Evolutionary conservation across 1,284 basidiomycete genomes (phyloP).

Genomic region (Kwoniella shivajii): DNA sequence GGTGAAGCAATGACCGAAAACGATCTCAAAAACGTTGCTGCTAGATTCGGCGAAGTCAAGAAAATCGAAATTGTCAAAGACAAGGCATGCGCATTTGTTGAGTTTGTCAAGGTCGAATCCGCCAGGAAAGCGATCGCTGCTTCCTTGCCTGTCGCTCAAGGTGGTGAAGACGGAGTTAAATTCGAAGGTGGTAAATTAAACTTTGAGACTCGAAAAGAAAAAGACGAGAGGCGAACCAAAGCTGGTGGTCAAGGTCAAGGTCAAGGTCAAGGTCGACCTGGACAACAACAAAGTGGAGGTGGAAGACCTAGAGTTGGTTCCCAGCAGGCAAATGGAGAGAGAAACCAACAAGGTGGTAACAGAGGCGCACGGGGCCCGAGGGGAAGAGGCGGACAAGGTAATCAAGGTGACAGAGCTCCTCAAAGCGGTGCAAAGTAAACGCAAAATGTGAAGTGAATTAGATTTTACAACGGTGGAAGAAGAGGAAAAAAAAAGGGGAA

Average conservation of each 20-base stretch:
- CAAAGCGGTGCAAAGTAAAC: neutral
- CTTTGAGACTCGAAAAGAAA: constrained; percentile 88
- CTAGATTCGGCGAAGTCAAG: constrained; percentile 81
- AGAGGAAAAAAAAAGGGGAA: no score
- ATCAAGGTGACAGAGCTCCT: constrained; percentile 18
- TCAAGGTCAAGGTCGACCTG: constrained; percentile 2
- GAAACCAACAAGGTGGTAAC: neutral
- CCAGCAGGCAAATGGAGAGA: constrained; percentile 6
- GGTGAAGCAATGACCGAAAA: constrained; percentile 70
- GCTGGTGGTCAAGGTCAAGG: constrained; percentile 3
- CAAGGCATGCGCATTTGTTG: constrained; percentile 94
- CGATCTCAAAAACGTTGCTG: constrained; percentile 64
- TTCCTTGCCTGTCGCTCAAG: constrained; percentile 65
- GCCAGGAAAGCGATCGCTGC: constrained; percentile 82
- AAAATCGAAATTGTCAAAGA: constrained; percentile 83
- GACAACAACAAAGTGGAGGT: neutral
- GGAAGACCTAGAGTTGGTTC: neutral
- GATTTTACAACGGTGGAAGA: no score
- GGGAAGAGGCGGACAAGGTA: constrained; percentile 13
- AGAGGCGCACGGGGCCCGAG: constrained; percentile 9
- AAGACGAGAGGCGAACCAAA: constrained; percentile 63
- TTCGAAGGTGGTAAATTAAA: constrained; percentile 67
- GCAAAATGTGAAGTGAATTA: no score
- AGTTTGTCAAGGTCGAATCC: constrained; percentile 76
- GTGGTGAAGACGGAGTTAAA: constrained; percentile 86